Conservation (phyloP, 148 eudicot species). For the Bassia scoparia region DNA sequence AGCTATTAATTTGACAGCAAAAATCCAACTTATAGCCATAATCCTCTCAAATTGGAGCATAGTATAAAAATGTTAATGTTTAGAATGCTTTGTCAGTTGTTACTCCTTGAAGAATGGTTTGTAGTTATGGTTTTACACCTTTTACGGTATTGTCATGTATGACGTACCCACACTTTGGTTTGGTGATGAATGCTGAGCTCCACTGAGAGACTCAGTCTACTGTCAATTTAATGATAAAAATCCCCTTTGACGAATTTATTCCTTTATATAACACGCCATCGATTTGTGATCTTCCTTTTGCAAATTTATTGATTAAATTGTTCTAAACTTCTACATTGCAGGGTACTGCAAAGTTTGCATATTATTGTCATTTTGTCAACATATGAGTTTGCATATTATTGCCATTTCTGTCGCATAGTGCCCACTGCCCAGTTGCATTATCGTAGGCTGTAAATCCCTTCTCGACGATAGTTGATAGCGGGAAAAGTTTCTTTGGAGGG, state of each 20-base stretch:
- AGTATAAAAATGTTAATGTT: too few relatives aligned
- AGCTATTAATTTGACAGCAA: too few relatives aligned
- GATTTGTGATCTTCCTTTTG: neutral
- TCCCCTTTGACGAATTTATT: neutral
- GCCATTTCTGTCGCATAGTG: neutral
- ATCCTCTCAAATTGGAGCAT: too few relatives aligned
- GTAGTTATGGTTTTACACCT: too few relatives aligned
- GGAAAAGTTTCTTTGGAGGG: constrained; percentile 37
- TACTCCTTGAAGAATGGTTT: too few relatives aligned
- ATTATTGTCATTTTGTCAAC: too few relatives aligned
- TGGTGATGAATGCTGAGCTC: neutral
- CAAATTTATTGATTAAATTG: neutral
- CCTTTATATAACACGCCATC: neutral
- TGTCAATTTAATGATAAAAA: neutral
- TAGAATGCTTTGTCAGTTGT: too few relatives aligned
- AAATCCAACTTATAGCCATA: too few relatives aligned
- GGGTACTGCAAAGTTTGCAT: constrained; percentile 8
- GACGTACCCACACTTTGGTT: too few relatives aligned
- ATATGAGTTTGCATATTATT: too few relatives aligned
- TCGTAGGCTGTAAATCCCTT: constrained; percentile 46
- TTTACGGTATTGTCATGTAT: too few relatives aligned
- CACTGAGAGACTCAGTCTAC: neutral
- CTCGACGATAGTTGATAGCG: constrained; percentile 49
- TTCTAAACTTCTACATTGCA: constrained; percentile 12
- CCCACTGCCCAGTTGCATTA: too few relatives aligned